A percentile compares a stretch with the other conserved stretches of the same genome.
Conservation (phyloP, 352 stramenopile genomes). For the Thalassiosira mediterranea region DNA sequence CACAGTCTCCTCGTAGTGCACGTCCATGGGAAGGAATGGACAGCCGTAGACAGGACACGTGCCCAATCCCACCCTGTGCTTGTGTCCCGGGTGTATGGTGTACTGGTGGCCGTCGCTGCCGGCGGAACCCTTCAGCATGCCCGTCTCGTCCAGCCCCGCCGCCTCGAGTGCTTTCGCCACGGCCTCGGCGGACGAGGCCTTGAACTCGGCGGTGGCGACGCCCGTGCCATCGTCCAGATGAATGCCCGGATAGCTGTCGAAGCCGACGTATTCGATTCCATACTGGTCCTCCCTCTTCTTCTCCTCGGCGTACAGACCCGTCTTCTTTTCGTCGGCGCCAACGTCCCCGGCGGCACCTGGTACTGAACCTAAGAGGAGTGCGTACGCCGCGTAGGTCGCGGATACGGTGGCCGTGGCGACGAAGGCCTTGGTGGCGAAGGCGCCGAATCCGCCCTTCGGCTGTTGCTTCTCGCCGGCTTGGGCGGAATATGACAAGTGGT, state of each 20-base stretch:
- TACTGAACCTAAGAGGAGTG: not conserved
- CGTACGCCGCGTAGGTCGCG: slow-evolving; percentile 38
- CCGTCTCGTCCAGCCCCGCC: slow-evolving; percentile 38
- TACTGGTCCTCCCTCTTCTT: slow-evolving; percentile 38
- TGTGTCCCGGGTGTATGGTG: slow-evolving; percentile 41
- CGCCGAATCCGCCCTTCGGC: slow-evolving; percentile 6
- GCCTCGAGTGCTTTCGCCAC: slow-evolving; percentile 28
- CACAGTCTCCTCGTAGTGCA: slow-evolving; percentile 58
- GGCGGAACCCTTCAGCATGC: slow-evolving; percentile 15
- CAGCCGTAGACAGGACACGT: slow-evolving; percentile 57
- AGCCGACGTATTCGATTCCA: slow-evolving; percentile 51
- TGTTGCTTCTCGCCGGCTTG: not conserved
- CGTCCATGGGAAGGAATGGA: slow-evolving; percentile 61
- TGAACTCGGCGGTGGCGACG: slow-evolving; percentile 25
- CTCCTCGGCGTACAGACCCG: slow-evolving; percentile 19
- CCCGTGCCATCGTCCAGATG: slow-evolving; percentile 35
- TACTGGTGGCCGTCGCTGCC: slow-evolving; percentile 9
- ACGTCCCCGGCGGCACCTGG: slow-evolving; percentile 8
- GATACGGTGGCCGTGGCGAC: slow-evolving; percentile 41
- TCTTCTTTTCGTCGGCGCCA: slow-evolving; percentile 8
- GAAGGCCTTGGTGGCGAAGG: slow-evolving; percentile 35
- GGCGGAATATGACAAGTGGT: slow-evolving; percentile 4
- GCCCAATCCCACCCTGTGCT: slow-evolving; percentile 23
- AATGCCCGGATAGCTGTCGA: slow-evolving; percentile 44
- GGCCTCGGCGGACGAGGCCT: slow-evolving; percentile 17